Evolutionary conservation across 2,329 filamentous ascomycete genomes (phyloP).

Genomic region (Scedosporium boydii): DNA sequence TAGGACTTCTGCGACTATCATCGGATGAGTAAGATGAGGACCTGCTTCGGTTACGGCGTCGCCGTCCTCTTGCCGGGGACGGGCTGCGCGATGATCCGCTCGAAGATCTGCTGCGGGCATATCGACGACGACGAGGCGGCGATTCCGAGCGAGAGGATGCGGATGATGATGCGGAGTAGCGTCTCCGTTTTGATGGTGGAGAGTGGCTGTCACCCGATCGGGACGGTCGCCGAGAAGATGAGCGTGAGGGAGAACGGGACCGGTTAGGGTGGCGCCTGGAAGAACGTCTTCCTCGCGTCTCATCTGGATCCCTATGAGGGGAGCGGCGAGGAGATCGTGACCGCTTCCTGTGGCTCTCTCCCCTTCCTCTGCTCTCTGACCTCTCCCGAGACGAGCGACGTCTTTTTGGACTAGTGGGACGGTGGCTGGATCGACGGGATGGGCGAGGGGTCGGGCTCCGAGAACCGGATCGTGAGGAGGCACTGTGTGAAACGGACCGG

Average conservation of each 20-base stretch:
- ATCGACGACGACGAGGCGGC: constrained; percentile 5
- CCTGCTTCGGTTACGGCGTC: constrained; percentile 20
- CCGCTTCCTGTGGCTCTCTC: constrained; percentile 32
- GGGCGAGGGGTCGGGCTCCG: constrained; percentile 25
- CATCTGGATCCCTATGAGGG: constrained; percentile 25
- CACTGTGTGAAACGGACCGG: constrained; percentile 22
- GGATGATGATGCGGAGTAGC: constrained; percentile 8
- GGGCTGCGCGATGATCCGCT: constrained; percentile 1
- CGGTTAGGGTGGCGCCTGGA: constrained; percentile 20
- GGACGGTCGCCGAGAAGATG: constrained; percentile 10
- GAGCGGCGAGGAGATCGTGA: constrained; percentile 20
- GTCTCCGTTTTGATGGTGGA: constrained; percentile 5
- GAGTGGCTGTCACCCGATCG: constrained; percentile 6
- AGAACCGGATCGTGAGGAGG: constrained; percentile 12
- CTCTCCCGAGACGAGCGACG: constrained; percentile 29
- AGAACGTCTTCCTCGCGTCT: constrained; percentile 29
- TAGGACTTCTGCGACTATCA: constrained; percentile 4
- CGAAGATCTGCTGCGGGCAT: constrained; percentile 7
- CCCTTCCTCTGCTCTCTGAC: constrained; percentile 38
- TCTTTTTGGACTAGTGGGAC: not conserved
- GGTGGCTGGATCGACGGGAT: not conserved
- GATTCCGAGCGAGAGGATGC: constrained; percentile 6
- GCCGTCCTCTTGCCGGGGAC: constrained; percentile 14
- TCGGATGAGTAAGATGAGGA: constrained; percentile 6
- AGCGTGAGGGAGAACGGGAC: constrained; percentile 15